Evolutionary conservation across 495 filamentous ascomycete genomes (phyloP), one percentile per base, ranked within the genome.

Genomic region (Penicillium daleae): DNA sequence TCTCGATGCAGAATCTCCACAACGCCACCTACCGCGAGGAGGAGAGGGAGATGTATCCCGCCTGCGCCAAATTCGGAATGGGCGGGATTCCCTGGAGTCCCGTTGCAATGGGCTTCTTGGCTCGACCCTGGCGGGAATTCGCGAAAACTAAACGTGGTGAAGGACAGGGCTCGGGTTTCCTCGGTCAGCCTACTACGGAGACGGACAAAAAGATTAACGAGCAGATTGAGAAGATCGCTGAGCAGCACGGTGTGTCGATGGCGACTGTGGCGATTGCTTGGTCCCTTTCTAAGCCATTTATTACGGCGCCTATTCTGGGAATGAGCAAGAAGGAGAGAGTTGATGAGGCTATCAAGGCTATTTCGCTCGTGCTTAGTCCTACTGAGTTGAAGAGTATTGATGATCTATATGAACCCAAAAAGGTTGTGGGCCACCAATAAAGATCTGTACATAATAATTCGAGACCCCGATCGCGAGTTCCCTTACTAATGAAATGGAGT

Each of bases 1-100:
- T 92, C 61, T 84, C 80, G 22, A 92, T 92, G 89, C 90, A 93
- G 76, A 90, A 90, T 69, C 79, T 82, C 46, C 87, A 91, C 66
- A 92, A 90, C 74, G 76, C 91, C 21, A 75, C 86, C 6, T 92
- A 92, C 71, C 78, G 89, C 8, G 89, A 93, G 74, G 89, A 93
- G 65, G 90, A 93, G 76, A 74, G 87, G 21, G 90, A 92, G 76
- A 92, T 92, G 89, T 87, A 82, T 67, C 80, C 80, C 2, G 86
- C 86, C 66, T 91, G 89, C 73, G 75, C 82, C 22, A 82, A 84
- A 56, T 90, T 87, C 0, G 87, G 88, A 9, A 87, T 91, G 22
- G 87, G 82, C 0, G 56, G 87, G 4, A 82, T 89, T 33, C 86
- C 86, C 6, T 83, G 80, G 80, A 82, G 50, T 75, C 84, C 12